These are phyloP conservation scores for Royoungia palumana DNA, from an alignment of 768 basidiomycete genomes.

Conservation along the genomic window DNA sequence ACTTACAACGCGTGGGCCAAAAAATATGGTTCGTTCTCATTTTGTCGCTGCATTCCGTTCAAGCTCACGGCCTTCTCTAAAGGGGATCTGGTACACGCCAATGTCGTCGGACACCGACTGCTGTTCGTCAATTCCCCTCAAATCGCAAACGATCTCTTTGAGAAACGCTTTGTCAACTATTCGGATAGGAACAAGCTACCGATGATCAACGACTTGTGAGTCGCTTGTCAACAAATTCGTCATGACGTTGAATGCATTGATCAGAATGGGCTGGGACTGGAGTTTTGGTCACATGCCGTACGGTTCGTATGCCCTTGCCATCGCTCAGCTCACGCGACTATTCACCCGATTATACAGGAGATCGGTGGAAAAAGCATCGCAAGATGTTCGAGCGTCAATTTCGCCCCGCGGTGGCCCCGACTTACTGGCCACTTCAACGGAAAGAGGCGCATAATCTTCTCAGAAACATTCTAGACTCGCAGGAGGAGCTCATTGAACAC, in stretches of 20 bases:
- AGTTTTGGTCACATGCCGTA: constrained; percentile 57
- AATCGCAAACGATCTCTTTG: constrained; percentile 50
- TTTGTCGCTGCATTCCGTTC: not conserved
- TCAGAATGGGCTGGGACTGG: constrained; percentile 47
- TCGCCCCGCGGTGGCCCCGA: constrained; percentile 39
- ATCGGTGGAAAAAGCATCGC: constrained; percentile 50
- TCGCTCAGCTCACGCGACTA: not conserved
- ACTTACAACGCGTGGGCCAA: constrained; percentile 44
- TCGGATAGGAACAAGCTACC: constrained; percentile 47
- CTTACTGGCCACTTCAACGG: constrained; percentile 45
- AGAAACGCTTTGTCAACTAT: constrained; percentile 53
- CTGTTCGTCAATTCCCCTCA: constrained; percentile 48
- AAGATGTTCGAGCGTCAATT: constrained; percentile 53
- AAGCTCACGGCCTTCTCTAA: not conserved
- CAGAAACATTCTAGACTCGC: constrained; percentile 41
- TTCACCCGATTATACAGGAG: constrained; percentile 33
- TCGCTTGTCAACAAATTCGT: not conserved
- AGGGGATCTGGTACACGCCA: constrained; percentile 55
- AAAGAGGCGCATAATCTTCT: constrained; percentile 45
- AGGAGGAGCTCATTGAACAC: constrained; percentile 44
- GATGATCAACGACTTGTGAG: constrained; percentile 51
- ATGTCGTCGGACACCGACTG: constrained; percentile 46
- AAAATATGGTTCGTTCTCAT: constrained; percentile 29
- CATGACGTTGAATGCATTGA: constrained; percentile 14
- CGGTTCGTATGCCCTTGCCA: constrained; percentile 24